Percentiles rank a stretch among this genome's conserved stretches.
These are phyloP conservation scores for Rusavskia elegans DNA, from an alignment of 495 filamentous ascomycete genomes.

Conservation along the genomic window DNA sequence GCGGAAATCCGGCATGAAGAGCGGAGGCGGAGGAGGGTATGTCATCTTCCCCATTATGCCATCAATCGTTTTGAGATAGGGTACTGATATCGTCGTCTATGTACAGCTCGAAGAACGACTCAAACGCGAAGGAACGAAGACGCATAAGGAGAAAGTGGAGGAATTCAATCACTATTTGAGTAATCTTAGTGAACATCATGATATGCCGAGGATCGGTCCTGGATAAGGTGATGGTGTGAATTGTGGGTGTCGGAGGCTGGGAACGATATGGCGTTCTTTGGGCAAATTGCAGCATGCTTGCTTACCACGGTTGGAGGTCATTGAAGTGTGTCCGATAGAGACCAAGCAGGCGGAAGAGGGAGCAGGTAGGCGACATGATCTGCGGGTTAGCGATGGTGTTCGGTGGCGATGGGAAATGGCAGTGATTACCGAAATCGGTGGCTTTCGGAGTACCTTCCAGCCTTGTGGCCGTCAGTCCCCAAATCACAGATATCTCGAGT, in stretches of 20 bases:
- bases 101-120: constrained; percentile 44
- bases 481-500: no score
- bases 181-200: constrained; percentile 87
- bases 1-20: constrained; percentile 72
- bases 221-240: constrained; percentile 28
- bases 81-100: background rate
- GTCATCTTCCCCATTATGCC: constrained; percentile 14
- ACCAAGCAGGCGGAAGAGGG: no score
- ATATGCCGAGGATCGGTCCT: constrained; percentile 81
- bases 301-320: no score
- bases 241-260: background rate
- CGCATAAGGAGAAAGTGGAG: constrained; percentile 92
- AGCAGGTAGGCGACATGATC: no score
- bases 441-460: no score
- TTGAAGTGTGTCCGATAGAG: no score
- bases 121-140: constrained; percentile 73
- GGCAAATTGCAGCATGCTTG: no score
- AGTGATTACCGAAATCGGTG: background rate
- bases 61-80: no score
- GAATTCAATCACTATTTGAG: constrained; percentile 89
- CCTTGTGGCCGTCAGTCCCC: no score
- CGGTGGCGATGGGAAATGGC: background rate
- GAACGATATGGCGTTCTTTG: no score
- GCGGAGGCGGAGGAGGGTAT: constrained; percentile 58
- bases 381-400: background rate